phyloP scores from a whole-genome alignment of 164 flowering plant genomes.

The grape (Vitis vinifera) region DNA sequence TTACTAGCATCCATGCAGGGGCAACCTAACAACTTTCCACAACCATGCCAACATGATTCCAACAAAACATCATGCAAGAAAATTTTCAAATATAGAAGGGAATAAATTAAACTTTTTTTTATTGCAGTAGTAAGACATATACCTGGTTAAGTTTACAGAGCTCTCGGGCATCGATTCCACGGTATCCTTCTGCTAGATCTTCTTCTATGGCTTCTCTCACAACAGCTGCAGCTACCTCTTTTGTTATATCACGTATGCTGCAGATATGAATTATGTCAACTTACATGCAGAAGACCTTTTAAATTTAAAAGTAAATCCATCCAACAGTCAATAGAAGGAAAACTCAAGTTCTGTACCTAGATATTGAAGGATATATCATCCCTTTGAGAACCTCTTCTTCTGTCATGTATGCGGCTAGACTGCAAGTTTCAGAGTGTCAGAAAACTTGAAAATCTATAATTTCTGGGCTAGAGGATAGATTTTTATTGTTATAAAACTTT shows the following conservation, averaged over 20 bases:
- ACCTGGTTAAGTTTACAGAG: constrained; percentile 65
- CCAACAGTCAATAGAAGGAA: not conserved
- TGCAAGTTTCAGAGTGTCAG: constrained; percentile 25
- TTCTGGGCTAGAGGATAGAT: not conserved
- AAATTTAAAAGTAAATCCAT: not conserved
- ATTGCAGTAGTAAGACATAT: constrained; percentile 2
- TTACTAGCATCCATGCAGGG: not conserved
- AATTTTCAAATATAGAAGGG: not conserved
- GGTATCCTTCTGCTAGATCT: constrained; percentile 94
- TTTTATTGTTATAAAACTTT: not conserved
- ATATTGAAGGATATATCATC: constrained; percentile 80
- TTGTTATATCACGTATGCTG: constrained; percentile 97
- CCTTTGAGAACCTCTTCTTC: constrained; percentile 89
- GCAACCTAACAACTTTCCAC: not conserved
- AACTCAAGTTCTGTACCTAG: constrained; percentile 46
- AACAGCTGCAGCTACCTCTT: constrained; percentile 93
- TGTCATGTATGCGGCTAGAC: constrained; percentile 92
- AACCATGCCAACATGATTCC: too few relatives aligned
- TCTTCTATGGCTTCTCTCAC: constrained; percentile 86
- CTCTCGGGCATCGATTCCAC: constrained; percentile 87
- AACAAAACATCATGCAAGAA: too few relatives aligned
- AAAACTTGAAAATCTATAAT: not conserved
- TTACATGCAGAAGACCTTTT: not conserved
- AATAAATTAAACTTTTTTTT: not conserved
- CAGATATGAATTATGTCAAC: constrained; percentile 12